phyloP scores from a whole-genome alignment of 495 filamentous ascomycete genomes.

The Friedmanniomyces simplex region DNA sequence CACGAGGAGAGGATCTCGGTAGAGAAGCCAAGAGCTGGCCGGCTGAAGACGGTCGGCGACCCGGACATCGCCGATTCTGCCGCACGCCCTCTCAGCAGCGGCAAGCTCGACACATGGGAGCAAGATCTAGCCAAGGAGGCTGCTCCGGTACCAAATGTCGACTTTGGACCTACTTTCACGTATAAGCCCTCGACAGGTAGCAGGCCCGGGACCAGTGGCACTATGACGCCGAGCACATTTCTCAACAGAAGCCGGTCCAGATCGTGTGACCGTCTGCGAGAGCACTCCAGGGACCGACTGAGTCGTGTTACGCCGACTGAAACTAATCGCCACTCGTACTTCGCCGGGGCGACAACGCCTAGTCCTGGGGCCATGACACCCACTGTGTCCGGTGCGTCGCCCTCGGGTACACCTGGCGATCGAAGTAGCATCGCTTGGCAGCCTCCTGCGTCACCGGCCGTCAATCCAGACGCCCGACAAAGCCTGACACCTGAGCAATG shows the following conservation, averaged over 20 bases:
- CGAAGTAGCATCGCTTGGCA: slow-evolving; percentile 50
- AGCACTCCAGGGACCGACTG: slow-evolving; percentile 3
- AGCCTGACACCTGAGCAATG: slow-evolving; percentile 63
- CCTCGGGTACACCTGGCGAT: slow-evolving; percentile 8
- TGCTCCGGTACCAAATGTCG: slow-evolving; percentile 59
- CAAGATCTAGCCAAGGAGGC: slow-evolving; percentile 1
- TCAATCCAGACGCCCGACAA: slow-evolving; percentile 20
- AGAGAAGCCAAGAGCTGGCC: slow-evolving; percentile 67
- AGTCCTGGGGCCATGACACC: slow-evolving; percentile 8
- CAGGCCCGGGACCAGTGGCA: slow-evolving; percentile 33
- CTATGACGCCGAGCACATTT: slow-evolving; percentile 30
- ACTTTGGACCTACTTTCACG: slow-evolving; percentile 74
- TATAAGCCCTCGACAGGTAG: slow-evolving; percentile 40
- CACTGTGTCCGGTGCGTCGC: background rate
- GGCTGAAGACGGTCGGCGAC: slow-evolving; percentile 70
- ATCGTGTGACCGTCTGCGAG: slow-evolving; percentile 13
- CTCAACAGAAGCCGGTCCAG: slow-evolving; percentile 25
- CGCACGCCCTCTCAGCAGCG: background rate
- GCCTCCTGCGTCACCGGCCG: slow-evolving; percentile 40
- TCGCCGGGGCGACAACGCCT: slow-evolving; percentile 13
- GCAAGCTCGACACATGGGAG: slow-evolving; percentile 14
- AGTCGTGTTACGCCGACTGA: slow-evolving; percentile 14
- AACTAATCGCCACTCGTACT: slow-evolving; percentile 17
- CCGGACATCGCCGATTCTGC: slow-evolving; percentile 27
- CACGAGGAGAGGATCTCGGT: slow-evolving; percentile 11